Evolutionary conservation across 768 basidiomycete genomes (phyloP).

Genomic region (Suillus subluteus): DNA sequence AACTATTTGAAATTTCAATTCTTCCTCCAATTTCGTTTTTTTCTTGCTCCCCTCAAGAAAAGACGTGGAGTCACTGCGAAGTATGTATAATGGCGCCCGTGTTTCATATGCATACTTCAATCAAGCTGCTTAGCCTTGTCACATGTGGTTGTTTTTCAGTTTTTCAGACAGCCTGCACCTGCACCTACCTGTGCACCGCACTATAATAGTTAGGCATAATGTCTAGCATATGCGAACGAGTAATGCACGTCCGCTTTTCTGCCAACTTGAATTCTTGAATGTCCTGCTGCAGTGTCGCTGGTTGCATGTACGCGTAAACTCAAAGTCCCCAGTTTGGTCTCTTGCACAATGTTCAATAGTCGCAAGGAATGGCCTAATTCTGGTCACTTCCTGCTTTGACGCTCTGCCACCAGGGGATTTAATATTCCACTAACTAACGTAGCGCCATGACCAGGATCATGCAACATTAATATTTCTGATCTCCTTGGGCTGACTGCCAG

Average conservation of each 20-base stretch:
- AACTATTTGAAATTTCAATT: not conserved
- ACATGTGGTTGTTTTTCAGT: not conserved
- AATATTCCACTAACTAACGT: not conserved
- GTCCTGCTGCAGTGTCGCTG: not conserved
- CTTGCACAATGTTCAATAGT: not conserved
- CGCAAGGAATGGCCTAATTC: not conserved
- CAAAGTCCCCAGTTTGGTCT: not conserved
- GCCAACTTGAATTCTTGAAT: not conserved
- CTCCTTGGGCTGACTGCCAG: not conserved
- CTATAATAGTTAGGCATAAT: not conserved
- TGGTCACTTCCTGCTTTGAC: not conserved
- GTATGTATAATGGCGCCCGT: too few relatives aligned
- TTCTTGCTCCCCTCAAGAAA: not conserved
- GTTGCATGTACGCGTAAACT: not conserved
- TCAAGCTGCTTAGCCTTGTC: not conserved
- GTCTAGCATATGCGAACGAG: not conserved
- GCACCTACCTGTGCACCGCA: not conserved
- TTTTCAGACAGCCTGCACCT: not conserved
- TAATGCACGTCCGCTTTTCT: not conserved
- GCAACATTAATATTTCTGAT: not conserved
- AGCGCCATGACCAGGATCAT: not conserved
- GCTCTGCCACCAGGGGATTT: not conserved
- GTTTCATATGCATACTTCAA: not conserved
- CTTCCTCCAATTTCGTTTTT: not conserved
- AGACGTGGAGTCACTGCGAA: not conserved